Evolutionary conservation across 352 stramenopile species (phyloP), one percentile per base, ranked within the genome.

Genomic region (Phytophthora pini): DNA sequence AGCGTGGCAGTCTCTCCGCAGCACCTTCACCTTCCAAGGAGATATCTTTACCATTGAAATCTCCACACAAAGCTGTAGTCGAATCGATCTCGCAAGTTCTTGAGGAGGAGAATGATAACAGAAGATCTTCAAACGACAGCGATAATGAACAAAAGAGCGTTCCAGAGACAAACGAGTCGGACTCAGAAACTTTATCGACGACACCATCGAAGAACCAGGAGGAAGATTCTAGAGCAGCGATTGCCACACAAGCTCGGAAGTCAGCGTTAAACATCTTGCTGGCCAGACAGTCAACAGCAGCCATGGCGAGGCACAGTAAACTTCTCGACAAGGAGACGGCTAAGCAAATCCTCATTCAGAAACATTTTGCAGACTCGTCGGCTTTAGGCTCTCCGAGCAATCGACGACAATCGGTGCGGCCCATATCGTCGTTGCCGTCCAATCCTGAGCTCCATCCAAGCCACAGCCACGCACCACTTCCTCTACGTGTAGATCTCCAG

Each of bases 401-500:
- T 61, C 50, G 45, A 29, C 45, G 44, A 32, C 58, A 55, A 12
- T 57, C 43, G 3, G 27, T 40, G 9, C 54, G 50, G 41, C 26
- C 48, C n/a, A 15, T 47, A 56, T 63, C 36, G 26, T 6, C 34
- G 43, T 24, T 41, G n/a, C 34, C 17, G 50, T 7, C 10, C 31
- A 36, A 36, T 36, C 6, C 39, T 0, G 36, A 71, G 6, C 7
- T 41, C 11, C 22, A 59, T 31, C 57, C 45, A 44, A 68, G 26
- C 27, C 45, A 68, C 22, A 84, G 71, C 41, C 67, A 79, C 7
- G 77, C 70, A 7, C 79, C 79, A 15, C 36, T 90, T 13, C 82
- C 79, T 9, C 45, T 90, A 11, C 82, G 82, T 36, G 57, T 76
- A 11, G 80, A 93, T 55, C 61, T 90, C 11, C 84, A 93, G 43